phyloP scores from a whole-genome alignment of 2,329 filamentous ascomycete genomes.

The Epichloe bromicola region DNA sequence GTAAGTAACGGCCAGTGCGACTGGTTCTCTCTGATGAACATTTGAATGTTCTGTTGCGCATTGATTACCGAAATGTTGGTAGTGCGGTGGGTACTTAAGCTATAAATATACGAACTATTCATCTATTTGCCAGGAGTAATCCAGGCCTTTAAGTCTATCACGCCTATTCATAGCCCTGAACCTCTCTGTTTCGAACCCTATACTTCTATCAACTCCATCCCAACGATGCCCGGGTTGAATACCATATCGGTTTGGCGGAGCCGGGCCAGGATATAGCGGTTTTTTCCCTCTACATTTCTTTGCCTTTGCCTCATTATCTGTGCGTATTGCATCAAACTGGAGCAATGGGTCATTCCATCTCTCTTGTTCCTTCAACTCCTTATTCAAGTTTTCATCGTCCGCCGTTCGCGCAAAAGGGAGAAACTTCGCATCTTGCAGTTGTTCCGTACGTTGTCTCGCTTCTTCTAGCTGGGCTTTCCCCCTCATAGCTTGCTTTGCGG shows the following conservation, averaged over 20 bases:
- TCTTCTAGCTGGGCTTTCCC: constrained; percentile 75
- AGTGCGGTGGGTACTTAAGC: neutral
- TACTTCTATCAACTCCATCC: constrained; percentile 92
- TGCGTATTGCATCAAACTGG: constrained; percentile 52
- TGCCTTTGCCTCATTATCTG: constrained; percentile 18
- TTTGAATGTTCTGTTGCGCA: neutral
- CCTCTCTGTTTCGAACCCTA: constrained; percentile 85
- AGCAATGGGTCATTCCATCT: constrained; percentile 94
- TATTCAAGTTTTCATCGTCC: constrained; percentile 82
- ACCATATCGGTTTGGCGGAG: constrained; percentile 82
- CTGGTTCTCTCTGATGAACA: neutral
- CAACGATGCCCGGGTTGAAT: constrained; percentile 87
- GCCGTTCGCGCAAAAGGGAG: constrained; percentile 66
- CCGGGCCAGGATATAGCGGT: constrained; percentile 65
- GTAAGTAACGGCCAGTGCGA: constrained; percentile 14
- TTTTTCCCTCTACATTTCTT: constrained; percentile 26
- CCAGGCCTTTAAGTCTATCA: constrained; percentile 62
- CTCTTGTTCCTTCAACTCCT: constrained; percentile 59
- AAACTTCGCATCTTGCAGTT: constrained; percentile 66
- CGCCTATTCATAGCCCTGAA: constrained; percentile 77
- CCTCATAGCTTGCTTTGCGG: constrained; percentile 58
- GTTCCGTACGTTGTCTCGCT: constrained; percentile 49
- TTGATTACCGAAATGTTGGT: neutral
- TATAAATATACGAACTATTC: constrained; percentile 38
- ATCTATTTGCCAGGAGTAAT: constrained; percentile 96